These are phyloP conservation scores for Heracleum sosnowskyi DNA, from an alignment of 129 eudicot species.

Conservation along the genomic window DNA sequence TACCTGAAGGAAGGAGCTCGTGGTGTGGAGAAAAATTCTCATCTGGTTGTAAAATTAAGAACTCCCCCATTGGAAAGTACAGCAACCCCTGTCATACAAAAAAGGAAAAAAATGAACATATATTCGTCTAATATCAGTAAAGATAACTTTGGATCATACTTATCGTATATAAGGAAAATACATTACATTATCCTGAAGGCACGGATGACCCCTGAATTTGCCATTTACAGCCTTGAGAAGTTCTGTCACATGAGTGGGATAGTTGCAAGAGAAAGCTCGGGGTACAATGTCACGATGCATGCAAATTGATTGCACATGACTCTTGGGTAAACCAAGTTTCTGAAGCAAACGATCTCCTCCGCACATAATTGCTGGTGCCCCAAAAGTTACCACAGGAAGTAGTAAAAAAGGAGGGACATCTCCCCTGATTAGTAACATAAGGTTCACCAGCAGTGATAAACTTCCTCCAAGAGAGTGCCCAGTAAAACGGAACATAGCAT, in stretches of 20 bases:
- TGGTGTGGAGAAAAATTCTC: slow-evolving; percentile 69
- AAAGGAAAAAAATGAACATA: background rate
- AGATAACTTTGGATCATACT: background rate
- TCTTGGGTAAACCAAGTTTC: slow-evolving; percentile 62
- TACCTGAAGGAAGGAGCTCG: slow-evolving; percentile 80
- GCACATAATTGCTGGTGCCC: slow-evolving; percentile 87
- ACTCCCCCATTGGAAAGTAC: slow-evolving; percentile 84
- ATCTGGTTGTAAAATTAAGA: slow-evolving; percentile 84
- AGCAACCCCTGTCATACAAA: slow-evolving; percentile 45
- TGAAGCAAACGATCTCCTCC: slow-evolving; percentile 81
- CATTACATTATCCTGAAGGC: slow-evolving; percentile 67
- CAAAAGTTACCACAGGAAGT: slow-evolving; percentile 83
- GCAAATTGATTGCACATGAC: slow-evolving; percentile 69
- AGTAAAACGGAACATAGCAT: slow-evolving; percentile 78
- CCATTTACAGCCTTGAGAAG: slow-evolving; percentile 82
- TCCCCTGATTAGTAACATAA: slow-evolving; percentile 75
- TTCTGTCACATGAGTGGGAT: slow-evolving; percentile 73
- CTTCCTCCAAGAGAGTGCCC: slow-evolving; percentile 99
- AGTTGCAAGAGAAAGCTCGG: slow-evolving; percentile 93
- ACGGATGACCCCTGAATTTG: slow-evolving; percentile 78
- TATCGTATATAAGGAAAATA: background rate
- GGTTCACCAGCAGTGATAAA: slow-evolving; percentile 72
- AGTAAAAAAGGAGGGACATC: slow-evolving; percentile 66
- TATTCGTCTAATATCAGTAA: background rate
- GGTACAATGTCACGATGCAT: slow-evolving; percentile 97